Evolutionary conservation across 345 rosid species (phyloP), one percentile per base, ranked within the genome.

Genomic region (Citrus reticulata): DNA sequence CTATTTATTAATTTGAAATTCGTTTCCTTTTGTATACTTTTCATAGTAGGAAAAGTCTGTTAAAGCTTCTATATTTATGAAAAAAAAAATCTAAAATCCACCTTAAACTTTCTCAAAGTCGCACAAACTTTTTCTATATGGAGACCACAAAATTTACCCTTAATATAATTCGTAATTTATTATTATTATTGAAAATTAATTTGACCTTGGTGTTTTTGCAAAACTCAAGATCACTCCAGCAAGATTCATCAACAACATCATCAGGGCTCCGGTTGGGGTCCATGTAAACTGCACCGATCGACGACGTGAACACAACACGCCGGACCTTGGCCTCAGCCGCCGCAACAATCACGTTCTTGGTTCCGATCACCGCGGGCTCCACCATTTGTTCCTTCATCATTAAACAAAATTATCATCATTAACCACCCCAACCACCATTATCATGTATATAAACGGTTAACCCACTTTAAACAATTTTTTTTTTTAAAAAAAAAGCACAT

Each of bases 161-260:
- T 46, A 46, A 13, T 46, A 13, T 46, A 46, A 46, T 46, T 42
- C 4, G 51, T 13, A 46, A 46, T 46, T 13, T 46, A 46, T 46
- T 46, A 3, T 13, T 11, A 46, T 46, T 1, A 46, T 13, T 11
- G 17, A 46, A 46, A 46, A 46, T 46, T 46, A 13, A 76, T 2
- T 20, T 54, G 5, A 92, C 99, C 97, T 88, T 96, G 2, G 98
- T 96, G 79, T 88, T 93, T 86, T 94, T 94, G 93, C 99, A 96
- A 60, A 87, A 96, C 29, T 94, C 99, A 9, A 93, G 97, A 75
- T 96, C 98, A 76, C 99, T 96, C 98, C 99, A 94, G 68, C 98
- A 94, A 4, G 91, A 91, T 80, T 96, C 99, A 49, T 96, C 99
- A 5, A 96, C 94, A 10, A 91, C 85, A 10, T 77, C 84, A 51